Evolutionary conservation across 805 yeast species (phyloP).

Genomic region (Pichia sporocuriosa): DNA sequence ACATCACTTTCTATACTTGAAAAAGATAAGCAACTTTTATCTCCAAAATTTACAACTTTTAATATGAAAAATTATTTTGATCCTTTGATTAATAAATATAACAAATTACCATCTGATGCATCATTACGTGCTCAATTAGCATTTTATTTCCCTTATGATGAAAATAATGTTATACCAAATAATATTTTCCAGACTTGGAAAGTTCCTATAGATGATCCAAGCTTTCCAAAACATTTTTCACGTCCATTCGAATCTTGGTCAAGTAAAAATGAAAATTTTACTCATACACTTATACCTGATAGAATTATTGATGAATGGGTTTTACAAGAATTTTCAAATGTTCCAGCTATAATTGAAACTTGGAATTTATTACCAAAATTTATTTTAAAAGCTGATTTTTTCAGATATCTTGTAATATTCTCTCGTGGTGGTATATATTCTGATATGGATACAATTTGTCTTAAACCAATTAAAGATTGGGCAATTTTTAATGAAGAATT

Average conservation of each 20-base stretch:
- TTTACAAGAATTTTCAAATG: conserved; percentile 50
- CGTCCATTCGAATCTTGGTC: conserved; percentile 59
- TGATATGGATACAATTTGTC: conserved; percentile 77
- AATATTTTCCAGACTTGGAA: conserved; percentile 96
- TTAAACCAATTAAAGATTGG: conserved; percentile 75
- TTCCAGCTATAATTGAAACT: conserved; percentile 74
- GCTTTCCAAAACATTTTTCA: conserved; percentile 47
- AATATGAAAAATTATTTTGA: conserved; percentile 6
- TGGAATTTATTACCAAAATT: conserved; percentile 70
- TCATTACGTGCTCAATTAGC: conserved; percentile 53
- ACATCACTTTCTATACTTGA: background rate
- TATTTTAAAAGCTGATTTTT: conserved; percentile 88
- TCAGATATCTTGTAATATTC: conserved; percentile 76
- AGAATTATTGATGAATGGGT: conserved; percentile 46
- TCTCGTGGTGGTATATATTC: conserved; percentile 93
- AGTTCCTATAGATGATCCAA: conserved; percentile 47
- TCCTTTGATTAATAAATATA: conserved; percentile 8
- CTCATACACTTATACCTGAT: conserved; percentile 72
- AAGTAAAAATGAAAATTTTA: conserved; percentile 50
- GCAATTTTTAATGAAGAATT: conserved; percentile 49
- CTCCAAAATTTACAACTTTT: background rate
- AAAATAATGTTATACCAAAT: conserved; percentile 58
- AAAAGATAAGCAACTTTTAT: background rate
- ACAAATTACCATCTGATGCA: conserved; percentile 16
- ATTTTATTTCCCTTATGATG: conserved; percentile 70